Base-by-base conservation (phyloP, 345 rosid species). In the Eutrema yunnanense region DNA sequence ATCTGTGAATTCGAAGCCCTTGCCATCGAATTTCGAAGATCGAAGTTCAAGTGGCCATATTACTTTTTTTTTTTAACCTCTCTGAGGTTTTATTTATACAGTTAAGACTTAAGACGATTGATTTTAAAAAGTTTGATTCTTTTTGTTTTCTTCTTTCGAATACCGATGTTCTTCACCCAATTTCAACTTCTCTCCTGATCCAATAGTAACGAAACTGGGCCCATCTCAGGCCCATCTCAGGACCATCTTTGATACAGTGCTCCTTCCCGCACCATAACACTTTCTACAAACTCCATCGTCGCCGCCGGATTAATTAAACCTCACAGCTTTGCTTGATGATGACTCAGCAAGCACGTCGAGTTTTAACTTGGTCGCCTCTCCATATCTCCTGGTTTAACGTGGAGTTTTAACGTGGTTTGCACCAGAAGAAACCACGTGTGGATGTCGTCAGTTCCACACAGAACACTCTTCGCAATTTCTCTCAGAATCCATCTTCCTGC, bases 401-500 rank as follows among this genome's bases (percentile, higher is more conserved):
- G 22, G 22, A 0, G 22, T 19, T 19, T 19, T 19, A 19, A 19
- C 71, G 68, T 66, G 67, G 63, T 26, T 19, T 6, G 36, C 57
- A 67, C 26, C 53, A 43, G 4, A 36, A 26, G 48, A 10, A 12
- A 37, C 71, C 79, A 76, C 75, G 70, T 69, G 79, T 69, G 1
- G 49, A 76, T 76, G 79, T 62, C 74, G 88, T 74, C 83, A 46
- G 75, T 79, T 0, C 42, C 85, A 71, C 87, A 52, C 67, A 85
- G 75, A 65, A 40, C 83, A 22, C 29, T 82, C 73, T 50, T 59
- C 55, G 44, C 59, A 8, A 40, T 76, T 16, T 62, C 74, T 58
- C 69, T 73, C 13, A 44, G 65, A 53, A 65, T 73, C 47, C 65
- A 66, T 40, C 26, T 46, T 60, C 57, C 43, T 42, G 14, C n/a